Evolutionary conservation across 1,284 basidiomycete species (phyloP).

Genomic region (Sphagnurus paluster): DNA sequence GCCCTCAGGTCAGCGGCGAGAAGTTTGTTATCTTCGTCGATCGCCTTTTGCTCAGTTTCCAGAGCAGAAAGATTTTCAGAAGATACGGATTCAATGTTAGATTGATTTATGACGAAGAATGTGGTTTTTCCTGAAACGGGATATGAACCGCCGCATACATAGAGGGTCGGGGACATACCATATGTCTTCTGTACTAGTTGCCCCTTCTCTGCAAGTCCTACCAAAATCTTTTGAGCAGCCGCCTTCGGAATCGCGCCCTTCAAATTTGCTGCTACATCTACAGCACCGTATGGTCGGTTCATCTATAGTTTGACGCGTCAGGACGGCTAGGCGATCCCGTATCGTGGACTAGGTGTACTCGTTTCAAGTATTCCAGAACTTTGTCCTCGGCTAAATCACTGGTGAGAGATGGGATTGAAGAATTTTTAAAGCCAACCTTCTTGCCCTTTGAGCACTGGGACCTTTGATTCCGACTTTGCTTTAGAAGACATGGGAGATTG

Average conservation of each 20-base stretch:
- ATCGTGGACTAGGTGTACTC: conserved; percentile 38
- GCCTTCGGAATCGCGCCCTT: conserved; percentile 84
- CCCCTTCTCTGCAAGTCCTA: conserved; percentile 74
- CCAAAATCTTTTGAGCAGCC: conserved; percentile 79
- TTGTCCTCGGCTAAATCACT: conserved; percentile 62
- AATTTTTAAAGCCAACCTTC: conserved; percentile 44
- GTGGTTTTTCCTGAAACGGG: conserved; percentile 74
- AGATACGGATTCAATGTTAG: conserved; percentile 59
- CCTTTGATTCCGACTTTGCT: conserved; percentile 54
- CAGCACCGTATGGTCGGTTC: conserved; percentile 78
- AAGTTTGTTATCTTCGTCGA: conserved; percentile 63
- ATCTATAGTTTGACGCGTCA: conserved; percentile 42
- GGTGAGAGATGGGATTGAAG: not conserved
- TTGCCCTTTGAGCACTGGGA: conserved; percentile 66
- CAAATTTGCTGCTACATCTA: conserved; percentile 85
- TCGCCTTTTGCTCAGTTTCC: conserved; percentile 51
- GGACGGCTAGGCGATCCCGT: not conserved
- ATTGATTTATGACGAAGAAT: conserved; percentile 79
- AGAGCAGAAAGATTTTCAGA: conserved; percentile 56
- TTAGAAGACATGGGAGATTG: conserved; percentile 36
- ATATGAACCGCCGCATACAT: conserved; percentile 17
- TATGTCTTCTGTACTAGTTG: conserved; percentile 76
- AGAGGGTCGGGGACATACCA: conserved; percentile 42
- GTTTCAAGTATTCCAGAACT: conserved; percentile 72
- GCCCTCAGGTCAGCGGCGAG: conserved; percentile 52